Evolutionary conservation across 306 rosid genomes (phyloP).

Genomic region (Cicer arietinum): DNA sequence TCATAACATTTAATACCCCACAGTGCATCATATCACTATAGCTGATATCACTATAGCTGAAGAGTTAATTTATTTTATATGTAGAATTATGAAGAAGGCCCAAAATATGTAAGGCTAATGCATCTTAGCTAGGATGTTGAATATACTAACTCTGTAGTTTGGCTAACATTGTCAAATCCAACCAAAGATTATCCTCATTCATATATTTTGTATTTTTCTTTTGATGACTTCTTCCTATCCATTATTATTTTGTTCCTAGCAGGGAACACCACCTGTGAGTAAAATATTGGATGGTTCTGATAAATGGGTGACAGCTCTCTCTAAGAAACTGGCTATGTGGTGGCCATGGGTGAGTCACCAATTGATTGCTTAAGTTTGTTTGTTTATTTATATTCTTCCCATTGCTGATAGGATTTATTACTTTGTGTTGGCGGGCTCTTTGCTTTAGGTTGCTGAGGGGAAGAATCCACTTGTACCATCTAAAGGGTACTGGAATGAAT

Average conservation of each 20-base stretch:
- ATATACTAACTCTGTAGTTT: slow-evolving; percentile 6
- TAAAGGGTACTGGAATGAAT: slow-evolving; percentile 65
- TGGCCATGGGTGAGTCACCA: slow-evolving; percentile 88
- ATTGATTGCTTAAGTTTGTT: slow-evolving; percentile 4
- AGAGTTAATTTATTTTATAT: not conserved
- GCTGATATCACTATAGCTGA: not conserved
- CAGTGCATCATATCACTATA: not conserved
- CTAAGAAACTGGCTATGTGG: slow-evolving; percentile 77
- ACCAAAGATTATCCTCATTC: not conserved
- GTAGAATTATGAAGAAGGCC: slow-evolving; percentile 1
- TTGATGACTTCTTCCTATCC: slow-evolving; percentile 33
- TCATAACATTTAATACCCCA: not conserved
- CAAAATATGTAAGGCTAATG: not conserved
- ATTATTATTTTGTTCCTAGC: slow-evolving; percentile 37
- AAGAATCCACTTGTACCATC: slow-evolving; percentile 71
- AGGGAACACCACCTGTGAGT: slow-evolving; percentile 86
- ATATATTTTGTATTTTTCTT: slow-evolving; percentile 9
- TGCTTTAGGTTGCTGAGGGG: slow-evolving; percentile 88
- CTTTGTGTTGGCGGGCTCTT: slow-evolving; percentile 27
- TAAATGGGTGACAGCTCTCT: slow-evolving; percentile 84
- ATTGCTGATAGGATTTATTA: slow-evolving; percentile 31
- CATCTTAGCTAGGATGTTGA: slow-evolving; percentile 5
- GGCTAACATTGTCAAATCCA: slow-evolving; percentile 17
- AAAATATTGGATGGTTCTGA: slow-evolving; percentile 60
- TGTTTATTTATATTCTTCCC: slow-evolving; percentile 25